A percentile compares a stretch with the other conserved stretches of the same genome.
Evolutionary conservation across 805 yeast species (phyloP).

Genomic region (Metschnikowia lochheadii): DNA sequence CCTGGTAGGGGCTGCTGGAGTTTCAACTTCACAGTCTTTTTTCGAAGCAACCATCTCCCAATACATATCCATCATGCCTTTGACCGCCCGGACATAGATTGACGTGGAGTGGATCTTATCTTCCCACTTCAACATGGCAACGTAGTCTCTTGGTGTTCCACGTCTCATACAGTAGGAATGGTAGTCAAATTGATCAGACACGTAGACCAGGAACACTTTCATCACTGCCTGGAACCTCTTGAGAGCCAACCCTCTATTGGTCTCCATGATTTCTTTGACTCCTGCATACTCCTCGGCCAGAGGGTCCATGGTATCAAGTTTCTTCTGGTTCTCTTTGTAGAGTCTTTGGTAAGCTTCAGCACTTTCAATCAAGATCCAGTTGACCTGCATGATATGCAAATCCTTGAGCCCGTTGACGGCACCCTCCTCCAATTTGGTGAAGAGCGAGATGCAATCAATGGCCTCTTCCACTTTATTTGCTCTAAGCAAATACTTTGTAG

Average conservation of each 20-base stretch:
- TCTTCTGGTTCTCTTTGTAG: slow-evolving; percentile 30
- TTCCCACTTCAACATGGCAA: slow-evolving; percentile 78
- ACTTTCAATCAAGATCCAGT: slow-evolving; percentile 81
- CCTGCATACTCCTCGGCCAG: slow-evolving; percentile 25
- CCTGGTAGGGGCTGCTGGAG: slow-evolving; percentile 31
- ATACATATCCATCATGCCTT: slow-evolving; percentile 59
- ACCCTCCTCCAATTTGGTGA: slow-evolving; percentile 77
- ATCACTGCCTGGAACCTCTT: slow-evolving; percentile 71
- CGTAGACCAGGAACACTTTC: slow-evolving; percentile 65
- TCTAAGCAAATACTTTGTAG: slow-evolving; percentile 78
- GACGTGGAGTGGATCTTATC: slow-evolving; percentile 68
- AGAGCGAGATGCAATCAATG: slow-evolving; percentile 64
- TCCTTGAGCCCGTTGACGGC: slow-evolving; percentile 81
- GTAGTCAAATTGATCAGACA: slow-evolving; percentile 88
- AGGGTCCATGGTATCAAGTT: slow-evolving; percentile 15
- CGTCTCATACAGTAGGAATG: slow-evolving; percentile 87
- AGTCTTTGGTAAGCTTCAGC: slow-evolving; percentile 77
- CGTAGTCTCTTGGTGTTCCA: slow-evolving; percentile 84
- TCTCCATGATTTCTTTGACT: slow-evolving; percentile 32
- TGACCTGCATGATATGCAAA: slow-evolving; percentile 83
- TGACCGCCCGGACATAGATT: slow-evolving; percentile 63
- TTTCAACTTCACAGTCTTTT: slow-evolving; percentile 16
- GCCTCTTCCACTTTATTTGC: slow-evolving; percentile 75
- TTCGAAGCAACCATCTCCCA: slow-evolving; percentile 36
- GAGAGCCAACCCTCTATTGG: slow-evolving; percentile 64